These are phyloP conservation scores for Sporothrix schenckii DNA, from an alignment of 2,329 filamentous ascomycete species.

Conservation along the genomic window DNA sequence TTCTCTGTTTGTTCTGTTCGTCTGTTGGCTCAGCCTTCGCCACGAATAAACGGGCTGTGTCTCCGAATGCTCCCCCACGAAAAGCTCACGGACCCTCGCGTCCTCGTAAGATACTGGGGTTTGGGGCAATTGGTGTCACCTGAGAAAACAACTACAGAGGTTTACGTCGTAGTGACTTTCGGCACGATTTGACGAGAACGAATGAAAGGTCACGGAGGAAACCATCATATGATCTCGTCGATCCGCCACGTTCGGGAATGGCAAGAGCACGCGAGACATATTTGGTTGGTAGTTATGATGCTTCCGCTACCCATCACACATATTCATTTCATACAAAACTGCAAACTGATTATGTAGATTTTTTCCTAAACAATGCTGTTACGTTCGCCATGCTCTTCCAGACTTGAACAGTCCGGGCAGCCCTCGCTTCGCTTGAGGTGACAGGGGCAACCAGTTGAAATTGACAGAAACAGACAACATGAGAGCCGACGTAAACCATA, in stretches of 20 bases:
- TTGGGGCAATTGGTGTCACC: slow-evolving; percentile 5
- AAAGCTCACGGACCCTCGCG: background rate
- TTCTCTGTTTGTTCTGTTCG: background rate
- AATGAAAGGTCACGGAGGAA: background rate
- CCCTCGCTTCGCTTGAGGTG: background rate
- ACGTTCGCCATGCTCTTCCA: background rate
- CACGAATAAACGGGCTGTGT: slow-evolving; percentile 16
- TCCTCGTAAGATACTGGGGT: background rate
- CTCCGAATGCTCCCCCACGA: slow-evolving; percentile 20
- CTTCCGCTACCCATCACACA: background rate
- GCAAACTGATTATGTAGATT: too few relatives aligned
- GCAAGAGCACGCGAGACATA: slow-evolving; percentile 1
- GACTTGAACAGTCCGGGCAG: background rate
- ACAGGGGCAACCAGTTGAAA: background rate
- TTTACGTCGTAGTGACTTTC: background rate
- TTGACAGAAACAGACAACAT: background rate
- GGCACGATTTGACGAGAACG: too few relatives aligned
- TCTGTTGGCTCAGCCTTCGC: slow-evolving; percentile 3
- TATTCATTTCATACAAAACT: background rate
- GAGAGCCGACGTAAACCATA: slow-evolving; percentile 17
- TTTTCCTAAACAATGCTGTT: too few relatives aligned
- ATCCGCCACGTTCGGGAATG: background rate
- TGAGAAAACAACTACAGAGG: background rate
- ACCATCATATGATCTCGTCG: slow-evolving; percentile 3
- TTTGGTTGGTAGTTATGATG: background rate